phyloP scores from a whole-genome alignment of 2,329 filamentous ascomycete genomes.

The Trichophyton schoenleinii region DNA sequence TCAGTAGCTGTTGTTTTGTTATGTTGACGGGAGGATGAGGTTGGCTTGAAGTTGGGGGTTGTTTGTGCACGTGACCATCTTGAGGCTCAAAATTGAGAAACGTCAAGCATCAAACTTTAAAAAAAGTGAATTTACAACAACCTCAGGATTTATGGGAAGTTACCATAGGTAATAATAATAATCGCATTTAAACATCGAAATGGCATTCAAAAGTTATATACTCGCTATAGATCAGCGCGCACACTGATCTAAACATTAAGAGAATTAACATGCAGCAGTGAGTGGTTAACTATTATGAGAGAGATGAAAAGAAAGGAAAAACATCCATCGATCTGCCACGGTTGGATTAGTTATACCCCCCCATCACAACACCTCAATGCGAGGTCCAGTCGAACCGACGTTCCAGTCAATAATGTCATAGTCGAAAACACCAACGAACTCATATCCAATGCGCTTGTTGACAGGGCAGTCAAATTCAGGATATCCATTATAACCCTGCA shows the following conservation, averaged over 20 bases:
- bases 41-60: background rate
- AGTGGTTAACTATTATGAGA: background rate
- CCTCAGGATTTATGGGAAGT: no score
- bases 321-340: background rate
- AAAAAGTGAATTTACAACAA: no score
- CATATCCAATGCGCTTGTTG: slow-evolving; percentile 15
- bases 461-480: slow-evolving; percentile 18
- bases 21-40: background rate
- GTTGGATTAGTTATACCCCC: background rate
- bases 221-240: no score
- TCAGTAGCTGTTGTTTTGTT: background rate
- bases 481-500: slow-evolving; percentile 13
- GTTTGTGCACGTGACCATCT: background rate
- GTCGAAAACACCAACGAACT: slow-evolving; percentile 19
- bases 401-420: slow-evolving; percentile 16
- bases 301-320: background rate
- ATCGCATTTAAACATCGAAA: no score
- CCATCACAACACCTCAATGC: slow-evolving; percentile 10
- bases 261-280: no score
- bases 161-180: no score
- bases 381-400: slow-evolving; percentile 17
- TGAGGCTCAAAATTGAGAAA: no score
- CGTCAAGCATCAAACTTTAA: no score
- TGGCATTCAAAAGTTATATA: no score
- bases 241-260: no score